Conservation (phyloP, 2,329 filamentous ascomycete species). For the Huntiella savannae region DNA sequence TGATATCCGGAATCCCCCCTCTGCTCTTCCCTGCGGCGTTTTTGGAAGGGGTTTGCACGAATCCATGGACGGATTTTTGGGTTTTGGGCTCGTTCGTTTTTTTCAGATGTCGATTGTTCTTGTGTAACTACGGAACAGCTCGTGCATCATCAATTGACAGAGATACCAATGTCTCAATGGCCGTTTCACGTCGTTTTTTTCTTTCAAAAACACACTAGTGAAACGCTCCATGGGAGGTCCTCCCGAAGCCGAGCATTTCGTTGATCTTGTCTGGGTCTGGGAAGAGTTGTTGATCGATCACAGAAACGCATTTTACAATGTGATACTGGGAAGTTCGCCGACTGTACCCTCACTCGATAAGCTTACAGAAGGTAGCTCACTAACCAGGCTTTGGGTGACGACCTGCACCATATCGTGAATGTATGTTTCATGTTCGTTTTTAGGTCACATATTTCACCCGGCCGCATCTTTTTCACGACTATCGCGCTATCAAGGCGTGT, state of each 20-base stretch:
- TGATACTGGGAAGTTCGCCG: too few species aligned
- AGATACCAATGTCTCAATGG: conserved; percentile 41
- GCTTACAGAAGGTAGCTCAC: background rate
- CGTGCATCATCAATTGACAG: conserved; percentile 18
- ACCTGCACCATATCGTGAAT: conserved; percentile 11
- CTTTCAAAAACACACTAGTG: conserved; percentile 26
- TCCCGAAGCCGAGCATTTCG: conserved; percentile 36
- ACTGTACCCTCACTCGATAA: too few species aligned
- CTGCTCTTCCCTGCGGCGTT: conserved; percentile 14
- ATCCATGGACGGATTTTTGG: background rate
- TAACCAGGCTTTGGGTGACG: conserved; percentile 10
- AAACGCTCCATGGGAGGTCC: conserved; percentile 59
- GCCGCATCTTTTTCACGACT: background rate
- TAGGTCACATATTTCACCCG: too few species aligned
- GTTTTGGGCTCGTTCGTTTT: conserved; percentile 7
- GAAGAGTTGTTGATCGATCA: too few species aligned
- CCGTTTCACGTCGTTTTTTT: conserved; percentile 40
- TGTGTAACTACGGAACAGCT: conserved; percentile 2
- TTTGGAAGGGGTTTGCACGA: conserved; percentile 4
- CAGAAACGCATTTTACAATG: too few species aligned
- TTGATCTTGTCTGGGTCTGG: background rate
- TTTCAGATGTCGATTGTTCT: background rate
- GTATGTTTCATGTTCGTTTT: background rate
- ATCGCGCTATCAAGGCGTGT: background rate
- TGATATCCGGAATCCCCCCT: background rate